Evolutionary conservation across 257 asterid genomes (phyloP).

Genomic region (Craterostigma plantagineum): DNA sequence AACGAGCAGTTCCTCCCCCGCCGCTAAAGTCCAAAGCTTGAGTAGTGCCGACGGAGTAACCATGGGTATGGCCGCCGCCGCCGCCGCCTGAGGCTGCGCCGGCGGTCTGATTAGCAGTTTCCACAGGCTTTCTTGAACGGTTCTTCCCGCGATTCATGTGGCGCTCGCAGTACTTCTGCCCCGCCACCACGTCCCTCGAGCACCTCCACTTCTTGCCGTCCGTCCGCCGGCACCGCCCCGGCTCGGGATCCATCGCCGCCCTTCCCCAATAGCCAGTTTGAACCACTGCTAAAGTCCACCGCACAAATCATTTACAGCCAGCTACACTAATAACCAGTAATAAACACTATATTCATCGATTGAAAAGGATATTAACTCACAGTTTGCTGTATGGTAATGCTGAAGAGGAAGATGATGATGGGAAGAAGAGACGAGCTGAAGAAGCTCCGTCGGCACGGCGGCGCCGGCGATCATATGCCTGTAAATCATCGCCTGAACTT

Average conservation of each 20-base stretch:
- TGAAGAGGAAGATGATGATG: slow-evolving; percentile 25
- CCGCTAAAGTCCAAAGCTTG: slow-evolving; percentile 7
- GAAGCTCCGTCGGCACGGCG: slow-evolving; percentile 39
- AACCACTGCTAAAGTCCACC: slow-evolving; percentile 17
- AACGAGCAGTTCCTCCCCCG: slow-evolving; percentile 16
- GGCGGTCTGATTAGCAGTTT: slow-evolving; percentile 33
- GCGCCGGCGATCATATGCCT: slow-evolving; percentile 56
- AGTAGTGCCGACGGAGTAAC: slow-evolving; percentile 1
- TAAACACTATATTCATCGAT: too few species aligned
- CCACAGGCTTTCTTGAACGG: slow-evolving; percentile 96
- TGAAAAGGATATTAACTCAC: too few species aligned
- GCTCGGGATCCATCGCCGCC: slow-evolving; percentile 61
- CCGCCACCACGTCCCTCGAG: slow-evolving; percentile 50
- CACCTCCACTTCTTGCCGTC: slow-evolving; percentile 75
- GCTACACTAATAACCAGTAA: too few species aligned
- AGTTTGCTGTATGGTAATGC: slow-evolving; percentile 11
- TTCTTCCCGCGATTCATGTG: slow-evolving; percentile 60
- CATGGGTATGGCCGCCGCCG: slow-evolving; percentile 9
- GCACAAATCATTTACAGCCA: too few species aligned
- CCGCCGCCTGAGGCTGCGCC: slow-evolving; percentile 1
- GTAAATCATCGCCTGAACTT: slow-evolving; percentile 52
- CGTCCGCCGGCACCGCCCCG: slow-evolving; percentile 57
- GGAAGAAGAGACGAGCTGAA: slow-evolving; percentile 29
- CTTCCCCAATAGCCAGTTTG: slow-evolving; percentile 74
- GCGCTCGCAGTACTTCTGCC: slow-evolving; percentile 61